Evolutionary conservation across 1,139 yeast species (phyloP), one percentile per base, ranked within the genome.

Genomic region (Hemisphaericaspora xylofermentans): DNA sequence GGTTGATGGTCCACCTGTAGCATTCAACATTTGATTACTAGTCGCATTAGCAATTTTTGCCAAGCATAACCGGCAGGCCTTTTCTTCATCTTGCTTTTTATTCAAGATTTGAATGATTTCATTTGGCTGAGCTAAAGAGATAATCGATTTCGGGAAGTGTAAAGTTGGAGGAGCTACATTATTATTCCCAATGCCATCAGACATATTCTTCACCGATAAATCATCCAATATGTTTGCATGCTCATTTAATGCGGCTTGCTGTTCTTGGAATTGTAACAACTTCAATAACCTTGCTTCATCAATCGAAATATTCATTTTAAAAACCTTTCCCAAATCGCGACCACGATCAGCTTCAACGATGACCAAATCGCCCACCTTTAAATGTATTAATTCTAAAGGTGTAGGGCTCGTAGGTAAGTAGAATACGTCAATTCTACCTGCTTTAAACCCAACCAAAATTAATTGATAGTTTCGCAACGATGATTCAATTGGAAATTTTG

Each of bases 321-420:
- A 77, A 33, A 93, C 80, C 54, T 82, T 79, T 18, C 97, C 98
- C 49, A 93, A 68, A 65, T 93, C 98, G 40, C 86, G 74, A 32
- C 98, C 98, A 38, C 98, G 74, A 60, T 93, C 98, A n/a, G 98
- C 98, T 61, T 93, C 98, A 29, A 91, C 96, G 50, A 91, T 83
- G 12, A 93, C 96, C 57, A 89, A 74, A 59, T 89, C 97, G 21
- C 87, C 86, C 14, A 78, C 64, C 36, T 74, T 68, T 30, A 66
- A 51, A 30, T 51, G 46, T 21, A 44, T 38, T 37, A 53, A 45
- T 15, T 57, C 58, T 17, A 45, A 38, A 29, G 43, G 38, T 43
- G 39, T 28, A 9, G 41, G 18, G 47, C 57, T 53, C 16, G 67
- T 64, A 2, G 91, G 84, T 13, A 84, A 66, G 52, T 84, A 84